These are phyloP conservation scores for Yamadazyma atmosphaerica DNA, from an alignment of 1,139 yeast genomes.

Conservation along the genomic window DNA sequence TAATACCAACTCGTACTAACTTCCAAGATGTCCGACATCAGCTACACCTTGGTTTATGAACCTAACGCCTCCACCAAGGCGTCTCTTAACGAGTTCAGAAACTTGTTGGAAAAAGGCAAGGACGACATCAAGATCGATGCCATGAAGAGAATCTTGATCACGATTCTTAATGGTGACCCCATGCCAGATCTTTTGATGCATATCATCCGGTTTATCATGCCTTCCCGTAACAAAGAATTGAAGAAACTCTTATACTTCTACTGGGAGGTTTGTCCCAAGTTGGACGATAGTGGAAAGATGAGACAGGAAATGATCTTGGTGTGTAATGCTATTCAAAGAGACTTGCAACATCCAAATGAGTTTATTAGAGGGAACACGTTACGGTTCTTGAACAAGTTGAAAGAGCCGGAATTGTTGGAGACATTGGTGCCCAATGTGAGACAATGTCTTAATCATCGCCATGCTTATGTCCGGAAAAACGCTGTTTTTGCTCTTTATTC, in stretches of 20 bases:
- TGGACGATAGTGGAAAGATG: slow-evolving; percentile 83
- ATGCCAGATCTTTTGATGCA: slow-evolving; percentile 97
- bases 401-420: slow-evolving; percentile 91
- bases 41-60: slow-evolving; percentile 76
- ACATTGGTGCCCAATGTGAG: slow-evolving; percentile 94
- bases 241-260: slow-evolving; percentile 91
- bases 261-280: slow-evolving; percentile 98
- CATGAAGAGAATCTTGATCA: slow-evolving; percentile 82
- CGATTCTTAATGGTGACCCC: slow-evolving; percentile 91
- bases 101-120: slow-evolving; percentile 81
- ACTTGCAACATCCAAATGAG: slow-evolving; percentile 97
- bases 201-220: slow-evolving; percentile 95
- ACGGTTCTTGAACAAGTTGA: slow-evolving; percentile 85
- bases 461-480: slow-evolving; percentile 96
- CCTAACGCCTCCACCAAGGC: slow-evolving; percentile 71
- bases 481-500: slow-evolving; percentile 91
- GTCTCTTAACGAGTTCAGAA: slow-evolving; percentile 74
- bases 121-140: slow-evolving; percentile 87
- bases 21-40: slow-evolving; percentile 44
- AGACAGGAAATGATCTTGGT: slow-evolving; percentile 98
- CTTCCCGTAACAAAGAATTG: slow-evolving; percentile 85
- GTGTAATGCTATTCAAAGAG: slow-evolving; percentile 96
- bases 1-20: no score
- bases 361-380: slow-evolving; percentile 94
- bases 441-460: slow-evolving; percentile 91